Evolutionary conservation across 139 green algal genomes (phyloP).

Genomic region (Edaphochlamys debaryana): DNA sequence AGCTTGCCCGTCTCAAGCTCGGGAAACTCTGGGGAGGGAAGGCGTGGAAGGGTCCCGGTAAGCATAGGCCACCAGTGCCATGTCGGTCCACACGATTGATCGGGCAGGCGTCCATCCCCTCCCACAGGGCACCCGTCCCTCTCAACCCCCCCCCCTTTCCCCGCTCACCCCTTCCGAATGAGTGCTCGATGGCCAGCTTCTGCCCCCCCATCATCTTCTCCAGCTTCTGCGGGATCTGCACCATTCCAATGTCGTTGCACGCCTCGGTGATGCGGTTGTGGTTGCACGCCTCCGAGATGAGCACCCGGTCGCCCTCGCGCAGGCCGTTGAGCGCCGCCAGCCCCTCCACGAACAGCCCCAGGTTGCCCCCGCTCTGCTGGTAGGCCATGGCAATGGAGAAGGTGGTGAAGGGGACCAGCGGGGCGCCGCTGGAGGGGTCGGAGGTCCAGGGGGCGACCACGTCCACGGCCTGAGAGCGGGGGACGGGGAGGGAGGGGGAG

Average conservation of each 20-base stretch:
- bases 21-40: constrained; percentile 44
- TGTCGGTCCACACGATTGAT: too few species aligned
- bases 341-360: constrained; percentile 66
- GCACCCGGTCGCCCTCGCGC: constrained; percentile 48
- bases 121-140: too few species aligned
- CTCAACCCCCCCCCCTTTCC: too few species aligned
- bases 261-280: constrained; percentile 77
- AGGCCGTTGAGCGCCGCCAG: constrained; percentile 46
- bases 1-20: constrained; percentile 43
- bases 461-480: constrained; percentile 76
- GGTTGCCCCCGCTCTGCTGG: constrained; percentile 56
- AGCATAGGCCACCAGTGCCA: too few species aligned
- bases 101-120: too few species aligned
- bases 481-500: too few species aligned
- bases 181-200: constrained; percentile 61
- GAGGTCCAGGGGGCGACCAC: constrained; percentile 76
- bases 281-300: constrained; percentile 78
- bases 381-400: constrained; percentile 76
- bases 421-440: constrained; percentile 33
- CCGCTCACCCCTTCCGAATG: constrained; percentile 64
- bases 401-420: constrained; percentile 73
- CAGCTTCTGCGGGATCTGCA: constrained; percentile 60
- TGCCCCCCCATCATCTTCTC: constrained; percentile 26
- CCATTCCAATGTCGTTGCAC: constrained; percentile 78
- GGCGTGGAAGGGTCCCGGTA: too few species aligned